These are phyloP conservation scores for Cystoisospora suis DNA, from an alignment of 169 alveolate genomes.

Conservation along the genomic window DNA sequence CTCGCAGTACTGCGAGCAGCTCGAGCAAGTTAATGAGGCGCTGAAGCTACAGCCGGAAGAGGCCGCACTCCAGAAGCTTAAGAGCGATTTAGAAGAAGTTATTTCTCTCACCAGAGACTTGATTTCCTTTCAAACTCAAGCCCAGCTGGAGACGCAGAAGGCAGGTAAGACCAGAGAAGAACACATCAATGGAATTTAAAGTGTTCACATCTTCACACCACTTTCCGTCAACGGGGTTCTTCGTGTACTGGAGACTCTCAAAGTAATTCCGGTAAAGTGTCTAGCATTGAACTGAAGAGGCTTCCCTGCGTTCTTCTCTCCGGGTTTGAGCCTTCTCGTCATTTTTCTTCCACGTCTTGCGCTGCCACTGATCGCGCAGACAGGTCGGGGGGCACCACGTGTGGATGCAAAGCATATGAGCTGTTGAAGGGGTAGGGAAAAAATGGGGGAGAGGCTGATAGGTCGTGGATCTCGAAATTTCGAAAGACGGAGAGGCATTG, in stretches of 20 bases:
- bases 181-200: too few relatives aligned
- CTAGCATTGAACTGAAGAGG: too few relatives aligned
- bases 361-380: not conserved
- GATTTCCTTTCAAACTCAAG: constrained; percentile 46
- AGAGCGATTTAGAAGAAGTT: constrained; percentile 60
- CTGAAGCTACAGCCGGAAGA: constrained; percentile 62
- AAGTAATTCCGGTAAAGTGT: constrained; percentile 35
- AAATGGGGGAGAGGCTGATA: not conserved
- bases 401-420: too few relatives aligned
- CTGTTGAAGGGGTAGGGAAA: not conserved
- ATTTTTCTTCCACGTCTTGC: not conserved
- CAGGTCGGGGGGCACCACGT: too few relatives aligned
- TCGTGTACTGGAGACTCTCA: constrained; percentile 24
- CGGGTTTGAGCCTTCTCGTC: not conserved
- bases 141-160: constrained; percentile 47
- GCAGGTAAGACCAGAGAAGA: constrained; percentile 15
- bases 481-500: too few relatives aligned
- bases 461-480: too few relatives aligned
- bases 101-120: constrained; percentile 61
- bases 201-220: too few relatives aligned
- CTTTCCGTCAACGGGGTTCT: too few relatives aligned
- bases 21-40: constrained; percentile 65
- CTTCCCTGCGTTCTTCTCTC: too few relatives aligned
- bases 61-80: constrained; percentile 47
- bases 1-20: constrained; percentile 67